phyloP scores from a whole-genome alignment of 176 grass and related monocot species.

The Oryza punctata region DNA sequence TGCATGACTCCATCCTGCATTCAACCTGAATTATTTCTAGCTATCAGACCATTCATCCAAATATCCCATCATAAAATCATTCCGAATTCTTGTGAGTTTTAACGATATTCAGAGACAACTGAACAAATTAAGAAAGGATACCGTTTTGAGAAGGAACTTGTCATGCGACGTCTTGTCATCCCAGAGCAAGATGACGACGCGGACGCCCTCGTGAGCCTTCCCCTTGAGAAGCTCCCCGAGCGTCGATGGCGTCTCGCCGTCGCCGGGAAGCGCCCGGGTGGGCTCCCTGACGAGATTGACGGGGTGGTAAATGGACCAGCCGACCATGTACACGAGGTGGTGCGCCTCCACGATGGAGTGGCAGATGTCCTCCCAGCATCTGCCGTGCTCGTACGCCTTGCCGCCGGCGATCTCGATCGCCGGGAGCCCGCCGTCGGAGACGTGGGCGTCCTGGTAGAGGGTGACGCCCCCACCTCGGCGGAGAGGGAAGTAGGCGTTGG shows the following conservation, averaged over 20 bases:
- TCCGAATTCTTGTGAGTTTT: background rate
- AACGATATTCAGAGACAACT: background rate
- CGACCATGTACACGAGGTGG: conserved; percentile 68
- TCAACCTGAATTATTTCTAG: conserved; percentile 27
- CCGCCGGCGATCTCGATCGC: conserved; percentile 52
- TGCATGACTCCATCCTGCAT: conserved; percentile 76
- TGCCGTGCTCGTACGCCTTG: conserved; percentile 45
- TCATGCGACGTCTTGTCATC: conserved; percentile 79
- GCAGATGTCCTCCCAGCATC: conserved; percentile 81
- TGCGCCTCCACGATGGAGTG: conserved; percentile 69
- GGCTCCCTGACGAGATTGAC: conserved; percentile 66
- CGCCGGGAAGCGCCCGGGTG: conserved; percentile 47
- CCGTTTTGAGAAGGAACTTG: conserved; percentile 69
- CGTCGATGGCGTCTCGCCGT: conserved; percentile 27
- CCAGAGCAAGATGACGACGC: conserved; percentile 70
- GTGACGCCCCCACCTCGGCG: conserved; percentile 53
- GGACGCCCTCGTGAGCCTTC: conserved; percentile 63
- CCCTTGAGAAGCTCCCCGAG: conserved; percentile 66
- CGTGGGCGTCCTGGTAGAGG: conserved; percentile 76
- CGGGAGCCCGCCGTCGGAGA: conserved; percentile 43
- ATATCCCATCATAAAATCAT: no score
- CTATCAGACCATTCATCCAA: conserved; percentile 6
- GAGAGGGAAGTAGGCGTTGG: conserved; percentile 67
- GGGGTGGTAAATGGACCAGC: conserved; percentile 68
- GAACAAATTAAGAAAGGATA: conserved; percentile 21